Percentiles rank a stretch among this genome's conserved stretches.
These are phyloP conservation scores for Ramularia endophylla DNA, from an alignment of 2,329 filamentous ascomycete genomes.

Conservation along the genomic window DNA sequence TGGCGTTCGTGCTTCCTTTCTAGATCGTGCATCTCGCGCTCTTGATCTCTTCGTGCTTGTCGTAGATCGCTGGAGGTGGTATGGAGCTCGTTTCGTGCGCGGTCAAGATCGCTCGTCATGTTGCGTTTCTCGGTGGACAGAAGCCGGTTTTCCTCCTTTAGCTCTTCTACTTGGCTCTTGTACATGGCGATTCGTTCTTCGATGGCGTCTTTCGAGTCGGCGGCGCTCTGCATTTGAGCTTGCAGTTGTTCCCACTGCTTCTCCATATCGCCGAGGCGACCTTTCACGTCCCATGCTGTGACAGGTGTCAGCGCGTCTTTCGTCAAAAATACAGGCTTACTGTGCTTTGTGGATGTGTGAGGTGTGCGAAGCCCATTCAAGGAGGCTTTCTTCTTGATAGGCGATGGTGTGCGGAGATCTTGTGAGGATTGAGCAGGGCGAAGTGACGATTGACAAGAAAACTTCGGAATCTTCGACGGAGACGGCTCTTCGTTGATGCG, in stretches of 20 bases:
- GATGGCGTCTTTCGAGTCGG: conserved; percentile 60
- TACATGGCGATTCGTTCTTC: conserved; percentile 70
- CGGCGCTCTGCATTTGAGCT: conserved; percentile 63
- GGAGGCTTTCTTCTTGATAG: conserved; percentile 24
- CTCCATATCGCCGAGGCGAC: conserved; percentile 70
- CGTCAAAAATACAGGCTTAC: conserved; percentile 68
- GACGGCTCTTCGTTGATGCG: conserved; percentile 28
- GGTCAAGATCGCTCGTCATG: conserved; percentile 61
- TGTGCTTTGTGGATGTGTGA: conserved; percentile 15
- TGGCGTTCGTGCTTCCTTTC: conserved; percentile 26
- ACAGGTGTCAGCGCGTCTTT: conserved; percentile 41
- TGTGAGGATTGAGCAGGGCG: conserved; percentile 27
- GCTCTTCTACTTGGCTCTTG: conserved; percentile 52
- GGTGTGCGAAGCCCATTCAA: conserved; percentile 24
- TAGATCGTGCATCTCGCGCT: conserved; percentile 27
- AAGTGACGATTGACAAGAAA: conserved; percentile 23
- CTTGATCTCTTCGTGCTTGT: conserved; percentile 29
- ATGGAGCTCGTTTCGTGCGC: conserved; percentile 28
- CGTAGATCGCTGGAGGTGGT: conserved; percentile 28
- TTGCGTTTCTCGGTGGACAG: conserved; percentile 48
- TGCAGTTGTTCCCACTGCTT: conserved; percentile 65
- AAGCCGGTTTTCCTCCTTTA: conserved; percentile 30
- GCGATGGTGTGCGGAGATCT: conserved; percentile 25
- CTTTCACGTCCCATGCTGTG: conserved; percentile 70
- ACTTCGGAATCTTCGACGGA: conserved; percentile 32